Conservation (phyloP, 768 basidiomycete species). For the Lactifluus hygrophoroides region DNA sequence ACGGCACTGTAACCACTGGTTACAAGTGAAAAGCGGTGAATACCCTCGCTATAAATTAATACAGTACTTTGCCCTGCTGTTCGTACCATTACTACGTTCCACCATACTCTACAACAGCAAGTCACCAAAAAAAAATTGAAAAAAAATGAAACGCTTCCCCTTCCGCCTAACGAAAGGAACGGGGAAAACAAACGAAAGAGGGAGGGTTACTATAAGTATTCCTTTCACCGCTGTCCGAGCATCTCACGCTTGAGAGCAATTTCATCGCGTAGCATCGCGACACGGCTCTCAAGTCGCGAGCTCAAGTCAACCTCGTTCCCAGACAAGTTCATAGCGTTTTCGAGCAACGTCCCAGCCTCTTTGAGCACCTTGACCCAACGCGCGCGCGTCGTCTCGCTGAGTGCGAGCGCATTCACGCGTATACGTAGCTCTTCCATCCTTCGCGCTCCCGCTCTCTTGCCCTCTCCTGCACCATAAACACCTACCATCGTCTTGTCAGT, state of each 20-base stretch:
- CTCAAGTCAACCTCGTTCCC: conserved; percentile 53
- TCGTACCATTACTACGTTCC: not conserved
- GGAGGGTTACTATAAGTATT: too few species aligned
- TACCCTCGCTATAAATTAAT: too few species aligned
- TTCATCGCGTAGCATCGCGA: conserved; percentile 64
- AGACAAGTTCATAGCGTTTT: conserved; percentile 39
- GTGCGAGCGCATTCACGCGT: conserved; percentile 13
- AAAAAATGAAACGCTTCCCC: not conserved
- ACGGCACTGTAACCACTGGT: too few species aligned
- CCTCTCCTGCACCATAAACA: not conserved
- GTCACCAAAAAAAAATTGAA: not conserved
- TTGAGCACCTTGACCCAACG: conserved; percentile 43
- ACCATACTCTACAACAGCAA: not conserved
- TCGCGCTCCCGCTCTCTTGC: not conserved
- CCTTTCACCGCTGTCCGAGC: conserved; percentile 22
- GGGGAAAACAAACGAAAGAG: too few species aligned
- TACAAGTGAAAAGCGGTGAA: too few species aligned
- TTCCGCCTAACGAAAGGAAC: too few species aligned
- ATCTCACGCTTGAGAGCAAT: conserved; percentile 52
- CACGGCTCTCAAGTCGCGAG: conserved; percentile 59
- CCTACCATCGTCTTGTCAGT: not conserved
- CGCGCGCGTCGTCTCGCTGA: not conserved
- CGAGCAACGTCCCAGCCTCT: conserved; percentile 42
- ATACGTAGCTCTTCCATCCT: not conserved
- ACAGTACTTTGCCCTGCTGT: not conserved